phyloP scores from a whole-genome alignment of 169 alveolate species.

The Plasmodium chabaudi region DNA sequence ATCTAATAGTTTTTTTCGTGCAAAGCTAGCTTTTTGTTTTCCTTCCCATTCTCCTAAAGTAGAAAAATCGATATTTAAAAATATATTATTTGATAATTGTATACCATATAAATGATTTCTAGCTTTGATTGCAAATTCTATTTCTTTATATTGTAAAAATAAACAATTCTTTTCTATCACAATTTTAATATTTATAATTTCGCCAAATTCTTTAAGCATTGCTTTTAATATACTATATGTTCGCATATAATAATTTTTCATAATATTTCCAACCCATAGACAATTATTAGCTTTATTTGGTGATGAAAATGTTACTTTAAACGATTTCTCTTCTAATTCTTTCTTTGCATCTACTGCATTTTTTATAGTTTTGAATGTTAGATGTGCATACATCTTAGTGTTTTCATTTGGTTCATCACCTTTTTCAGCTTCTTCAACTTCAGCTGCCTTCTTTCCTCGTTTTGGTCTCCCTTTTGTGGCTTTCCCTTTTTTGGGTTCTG shows the following conservation, averaged over 20 bases:
- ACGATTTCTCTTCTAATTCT: conserved; percentile 16
- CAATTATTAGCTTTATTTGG: conserved; percentile 52
- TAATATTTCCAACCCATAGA: conserved; percentile 61
- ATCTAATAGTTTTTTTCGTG: conserved; percentile 24
- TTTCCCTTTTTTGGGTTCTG: neutral
- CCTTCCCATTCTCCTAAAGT: conserved; percentile 38
- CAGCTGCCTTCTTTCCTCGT: neutral
- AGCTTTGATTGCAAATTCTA: conserved; percentile 28
- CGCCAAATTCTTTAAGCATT: conserved; percentile 43
- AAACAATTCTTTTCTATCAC: conserved; percentile 39
- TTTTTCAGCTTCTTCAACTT: neutral
- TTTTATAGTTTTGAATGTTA: conserved; percentile 57
- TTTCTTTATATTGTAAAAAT: conserved; percentile 21
- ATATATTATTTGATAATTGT: conserved; percentile 23
- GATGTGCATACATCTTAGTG: neutral
- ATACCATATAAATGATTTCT: conserved; percentile 60
- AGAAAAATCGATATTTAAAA: conserved; percentile 42
- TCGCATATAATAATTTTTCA: conserved; percentile 17
- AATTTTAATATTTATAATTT: conserved; percentile 5
- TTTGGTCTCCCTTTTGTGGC: neutral
- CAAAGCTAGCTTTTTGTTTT: conserved; percentile 21
- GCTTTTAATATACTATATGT: conserved; percentile 9
- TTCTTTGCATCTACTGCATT: conserved; percentile 47
- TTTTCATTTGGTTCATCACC: neutral
- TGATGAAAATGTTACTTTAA: conserved; percentile 24